These are phyloP conservation scores for Pseudogymnoascus sp. DNA, from an alignment of 2,329 filamentous ascomycete genomes.

Conservation along the genomic window DNA sequence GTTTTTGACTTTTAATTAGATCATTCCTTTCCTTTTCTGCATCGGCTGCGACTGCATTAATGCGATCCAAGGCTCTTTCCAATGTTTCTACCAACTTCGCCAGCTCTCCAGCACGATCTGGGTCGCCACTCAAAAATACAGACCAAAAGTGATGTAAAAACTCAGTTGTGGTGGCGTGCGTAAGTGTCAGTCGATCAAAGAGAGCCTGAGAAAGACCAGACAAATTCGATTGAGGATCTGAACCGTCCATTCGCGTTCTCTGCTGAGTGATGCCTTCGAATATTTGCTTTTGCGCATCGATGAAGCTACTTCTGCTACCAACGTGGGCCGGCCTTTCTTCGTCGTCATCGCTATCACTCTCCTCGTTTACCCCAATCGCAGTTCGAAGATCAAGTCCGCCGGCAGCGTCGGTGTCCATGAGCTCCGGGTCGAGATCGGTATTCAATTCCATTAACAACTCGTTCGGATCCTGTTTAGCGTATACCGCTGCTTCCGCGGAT, in stretches of 20 bases:
- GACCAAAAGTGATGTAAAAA: conserved; percentile 98
- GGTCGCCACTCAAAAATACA: conserved; percentile 80
- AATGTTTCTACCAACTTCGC: conserved; percentile 77
- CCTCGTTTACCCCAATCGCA: conserved; percentile 61
- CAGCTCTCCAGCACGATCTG: conserved; percentile 71
- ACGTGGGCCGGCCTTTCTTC: conserved; percentile 49
- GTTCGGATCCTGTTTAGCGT: conserved; percentile 60
- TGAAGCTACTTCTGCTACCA: conserved; percentile 60
- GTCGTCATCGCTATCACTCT: conserved; percentile 60
- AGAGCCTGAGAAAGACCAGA: conserved; percentile 40
- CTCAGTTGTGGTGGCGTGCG: conserved; percentile 87
- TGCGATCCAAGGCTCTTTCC: conserved; percentile 65
- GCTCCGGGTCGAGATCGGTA: conserved; percentile 45
- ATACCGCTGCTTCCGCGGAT: conserved; percentile 36
- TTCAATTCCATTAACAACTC: conserved; percentile 59
- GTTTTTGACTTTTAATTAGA: conserved; percentile 58
- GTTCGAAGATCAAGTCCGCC: conserved; percentile 52
- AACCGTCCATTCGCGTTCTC: conserved; percentile 49
- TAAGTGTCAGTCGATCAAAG: conserved; percentile 59
- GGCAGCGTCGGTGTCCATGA: conserved; percentile 39
- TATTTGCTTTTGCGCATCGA: conserved; percentile 56
- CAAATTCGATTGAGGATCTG: conserved; percentile 20
- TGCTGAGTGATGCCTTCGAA: conserved; percentile 56
- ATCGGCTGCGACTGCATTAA: conserved; percentile 69
- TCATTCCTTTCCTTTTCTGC: conserved; percentile 67